Base-by-base conservation (phyloP, 2,329 filamentous ascomycete species). In the Aspergillaceae sp. region DNA sequence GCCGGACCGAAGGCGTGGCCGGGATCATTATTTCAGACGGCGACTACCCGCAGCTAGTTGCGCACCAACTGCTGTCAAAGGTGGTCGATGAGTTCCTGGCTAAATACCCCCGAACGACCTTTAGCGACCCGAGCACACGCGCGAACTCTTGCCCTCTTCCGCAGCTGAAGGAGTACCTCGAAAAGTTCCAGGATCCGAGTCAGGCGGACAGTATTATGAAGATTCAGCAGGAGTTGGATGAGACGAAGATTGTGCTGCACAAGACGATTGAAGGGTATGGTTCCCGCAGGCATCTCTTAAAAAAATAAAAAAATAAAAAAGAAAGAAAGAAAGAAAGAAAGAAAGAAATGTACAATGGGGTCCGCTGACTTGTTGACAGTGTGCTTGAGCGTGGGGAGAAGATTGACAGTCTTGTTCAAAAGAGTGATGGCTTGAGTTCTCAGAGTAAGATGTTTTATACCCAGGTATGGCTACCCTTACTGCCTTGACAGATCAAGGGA, bases 381-480 rank as follows among this genome's bases (percentile, higher is more conserved):
- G 51, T 52, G n/a, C 69, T 96, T 61, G 84, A 96, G 74, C 80
- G 92, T 51, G 92, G 90, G 37, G 90, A 97, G 80, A 97, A 96
- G 78, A 88, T 98, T 56, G 91, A 97, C 63, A 87, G 86, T 59
- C 71, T 98, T 57, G 91, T 97, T 40, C 83, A 84, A 53, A 97
- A 97, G 80, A 94, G 87, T 61, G 88, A 95, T 59, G 87, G 84
- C 8, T 70, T 98, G 61, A 94, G 87, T 69, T 80, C 82, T 42
- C 86, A 92, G 75, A 95, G 88, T 73, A 97, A 95, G 78, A 91
- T 94, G 85, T 98, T 98, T 68, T 97, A 97, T 69, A 88, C 77
- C 37, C 76, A 79, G 68, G 84, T 84, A 52, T 38, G 56, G n/a
- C 9, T 33, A 2, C 29, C 7, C 49, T 40, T 32, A 43, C 47